Conservation (phyloP, 208 protist genomes). For the Tritrichomonas musculus region DNA sequence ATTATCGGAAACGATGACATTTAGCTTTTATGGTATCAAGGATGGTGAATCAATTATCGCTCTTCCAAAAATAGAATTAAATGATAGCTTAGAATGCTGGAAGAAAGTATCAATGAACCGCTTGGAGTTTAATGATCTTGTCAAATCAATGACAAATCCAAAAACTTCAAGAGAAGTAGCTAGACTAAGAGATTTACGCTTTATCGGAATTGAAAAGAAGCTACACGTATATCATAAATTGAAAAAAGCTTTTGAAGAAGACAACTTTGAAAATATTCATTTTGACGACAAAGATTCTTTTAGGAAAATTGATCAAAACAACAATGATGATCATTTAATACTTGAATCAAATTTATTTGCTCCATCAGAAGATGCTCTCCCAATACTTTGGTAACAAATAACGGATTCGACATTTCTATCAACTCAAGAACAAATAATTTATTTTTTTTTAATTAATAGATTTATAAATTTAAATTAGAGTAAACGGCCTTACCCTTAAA, state of each 20-base stretch:
- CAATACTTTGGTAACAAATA: background rate
- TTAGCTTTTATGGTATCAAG: background rate
- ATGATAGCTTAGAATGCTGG: background rate
- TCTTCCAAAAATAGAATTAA: background rate
- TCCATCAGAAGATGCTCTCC: background rate
- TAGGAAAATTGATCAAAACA: background rate
- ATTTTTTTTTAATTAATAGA: too few relatives aligned
- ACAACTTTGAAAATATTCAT: background rate
- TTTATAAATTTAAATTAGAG: too few relatives aligned
- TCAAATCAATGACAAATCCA: background rate
- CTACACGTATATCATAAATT: background rate
- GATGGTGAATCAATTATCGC: background rate
- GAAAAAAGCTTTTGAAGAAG: too few relatives aligned
- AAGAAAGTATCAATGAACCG: background rate
- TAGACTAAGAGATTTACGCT: background rate
- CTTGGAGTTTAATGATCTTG: background rate
- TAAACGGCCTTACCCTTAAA: too few relatives aligned
- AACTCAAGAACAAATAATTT: too few relatives aligned
- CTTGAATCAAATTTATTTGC: background rate
- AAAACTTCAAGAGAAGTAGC: background rate
- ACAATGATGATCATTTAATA: background rate
- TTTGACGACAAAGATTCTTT: background rate
- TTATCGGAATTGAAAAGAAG: background rate
- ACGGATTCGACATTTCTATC: too few relatives aligned
- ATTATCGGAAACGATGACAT: background rate